A percentile compares a stretch with the other conserved stretches of the same genome.
These are phyloP conservation scores for Alternaria alternata DNA, from an alignment of 2,329 filamentous ascomycete species.

Conservation along the genomic window DNA sequence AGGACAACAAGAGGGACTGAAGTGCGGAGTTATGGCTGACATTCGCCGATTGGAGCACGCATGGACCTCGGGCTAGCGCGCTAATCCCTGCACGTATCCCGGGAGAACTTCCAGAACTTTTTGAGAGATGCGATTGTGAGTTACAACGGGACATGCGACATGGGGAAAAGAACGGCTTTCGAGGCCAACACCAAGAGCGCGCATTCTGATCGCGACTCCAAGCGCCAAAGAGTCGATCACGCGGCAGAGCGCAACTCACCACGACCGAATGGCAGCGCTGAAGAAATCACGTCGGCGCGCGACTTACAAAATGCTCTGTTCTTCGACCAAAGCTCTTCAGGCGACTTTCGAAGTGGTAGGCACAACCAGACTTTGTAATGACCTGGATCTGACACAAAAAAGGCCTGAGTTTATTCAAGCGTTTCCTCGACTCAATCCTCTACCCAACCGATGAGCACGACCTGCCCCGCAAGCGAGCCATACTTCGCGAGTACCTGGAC, in stretches of 20 bases:
- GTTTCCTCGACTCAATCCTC: constrained; percentile 70
- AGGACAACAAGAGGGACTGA: neutral
- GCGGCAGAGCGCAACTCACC: constrained; percentile 37
- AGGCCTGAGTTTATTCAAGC: constrained; percentile 75
- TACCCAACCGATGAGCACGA: constrained; percentile 63
- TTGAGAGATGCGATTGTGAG: constrained; percentile 16
- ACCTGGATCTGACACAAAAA: constrained; percentile 17
- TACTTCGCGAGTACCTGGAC: constrained; percentile 75
- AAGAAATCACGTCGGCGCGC: constrained; percentile 45
- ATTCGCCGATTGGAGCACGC: constrained; percentile 10
- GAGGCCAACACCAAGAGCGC: constrained; percentile 38
- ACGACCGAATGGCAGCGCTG: constrained; percentile 28
- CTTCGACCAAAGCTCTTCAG: constrained; percentile 48
- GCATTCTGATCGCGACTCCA: constrained; percentile 34
- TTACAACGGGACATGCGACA: constrained; percentile 22
- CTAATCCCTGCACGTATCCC: constrained; percentile 24
- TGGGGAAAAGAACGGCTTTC: constrained; percentile 46
- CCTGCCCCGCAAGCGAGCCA: constrained; percentile 59
- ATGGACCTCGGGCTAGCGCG: constrained; percentile 13
- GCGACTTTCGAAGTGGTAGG: constrained; percentile 42
- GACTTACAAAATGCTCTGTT: constrained; percentile 48
- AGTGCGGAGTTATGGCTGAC: constrained; percentile 7
- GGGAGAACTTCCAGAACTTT: constrained; percentile 30
- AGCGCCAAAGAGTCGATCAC: constrained; percentile 44
- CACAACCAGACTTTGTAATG: neutral